phyloP scores from a whole-genome alignment of 1,284 basidiomycete genomes.

The Cryptococcus amylolentus region DNA sequence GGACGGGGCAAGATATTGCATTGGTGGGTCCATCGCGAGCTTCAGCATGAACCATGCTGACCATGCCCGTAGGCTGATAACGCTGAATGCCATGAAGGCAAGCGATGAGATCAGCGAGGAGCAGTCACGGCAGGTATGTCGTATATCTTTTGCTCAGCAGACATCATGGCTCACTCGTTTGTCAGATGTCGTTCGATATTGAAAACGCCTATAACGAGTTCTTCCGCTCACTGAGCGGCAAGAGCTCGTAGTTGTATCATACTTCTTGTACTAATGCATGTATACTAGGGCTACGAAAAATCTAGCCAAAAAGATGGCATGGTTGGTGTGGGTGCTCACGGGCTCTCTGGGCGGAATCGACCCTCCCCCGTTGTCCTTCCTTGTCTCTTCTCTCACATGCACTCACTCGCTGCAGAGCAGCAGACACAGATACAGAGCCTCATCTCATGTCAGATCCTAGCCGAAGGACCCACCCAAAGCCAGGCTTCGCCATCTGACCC shows the following conservation, averaged over 20 bases:
- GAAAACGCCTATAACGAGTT: constrained; percentile 96
- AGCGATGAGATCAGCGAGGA: constrained; percentile 95
- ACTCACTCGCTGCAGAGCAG: background rate
- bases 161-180: background rate
- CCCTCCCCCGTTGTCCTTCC: constrained; percentile 9
- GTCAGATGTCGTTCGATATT: constrained; percentile 90
- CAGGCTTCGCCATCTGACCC: constrained; percentile 1
- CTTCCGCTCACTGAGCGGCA: constrained; percentile 67
- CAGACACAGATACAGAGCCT: background rate
- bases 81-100: constrained; percentile 93
- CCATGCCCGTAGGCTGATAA: constrained; percentile 71
- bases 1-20: constrained; percentile 87
- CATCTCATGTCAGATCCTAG: constrained; percentile 1
- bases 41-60: background rate
- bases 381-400: background rate
- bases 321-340: constrained; percentile 1
- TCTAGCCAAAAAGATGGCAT: constrained; percentile 1
- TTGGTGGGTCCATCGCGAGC: constrained; percentile 60
- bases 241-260: background rate
- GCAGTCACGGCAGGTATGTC: constrained; percentile 81
- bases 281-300: background rate
- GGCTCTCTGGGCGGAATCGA: constrained; percentile 8
- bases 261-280: background rate
- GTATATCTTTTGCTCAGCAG: background rate
- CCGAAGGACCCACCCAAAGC: background rate